Base-by-base conservation (phyloP, 805 yeast species). In the Saturnispora ahearnii region DNA sequence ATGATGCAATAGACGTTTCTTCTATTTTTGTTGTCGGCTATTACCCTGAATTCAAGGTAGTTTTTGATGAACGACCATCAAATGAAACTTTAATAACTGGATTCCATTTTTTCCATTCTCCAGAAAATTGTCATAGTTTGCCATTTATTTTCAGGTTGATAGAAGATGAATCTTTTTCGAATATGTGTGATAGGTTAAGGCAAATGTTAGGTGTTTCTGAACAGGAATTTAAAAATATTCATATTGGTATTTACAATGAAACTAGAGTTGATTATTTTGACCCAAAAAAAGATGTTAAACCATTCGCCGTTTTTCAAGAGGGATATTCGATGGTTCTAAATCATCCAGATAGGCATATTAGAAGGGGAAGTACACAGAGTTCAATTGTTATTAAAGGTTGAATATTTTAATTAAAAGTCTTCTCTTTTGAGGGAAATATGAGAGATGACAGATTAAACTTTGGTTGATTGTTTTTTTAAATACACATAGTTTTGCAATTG, bases 321-420 rank as follows among this genome's bases (percentile, higher is more conserved):
- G 51, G 55, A 2, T 49, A 54, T 24, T 73, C 72, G 31, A 68
- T 93, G 46, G 95, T 90, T 28, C 70, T 93, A 61, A 96, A 93
- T 61, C 96, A 87, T 60, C 89, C 93, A 1, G 96, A 88, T 62
- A 77, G 93, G 60, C 71, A 81, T 40, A 75, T 81, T n/a, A 73
- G 82, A 52, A 73, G 77, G 49, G 73, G 69, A 5, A 60, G 76
- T 7, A 67, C 68, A 53, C 81, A 78, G 59, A 74, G 81, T 50
- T 82, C 85, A 21, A 81, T 81, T 64, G 73, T 74, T 45, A 79
- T 80, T 51, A 78, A 74, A 60, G 71, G 64, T 51, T 62, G 48
- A 53, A 4, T 44, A 44, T 29, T 15, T 26, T 26, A 40, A 45
- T 24, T 21, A 15, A 30, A 40, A 18, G 18, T 18, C 18, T 18